Conservation (phyloP, 371 early-diverging fungal species). For the Mortierella sp. region DNA sequence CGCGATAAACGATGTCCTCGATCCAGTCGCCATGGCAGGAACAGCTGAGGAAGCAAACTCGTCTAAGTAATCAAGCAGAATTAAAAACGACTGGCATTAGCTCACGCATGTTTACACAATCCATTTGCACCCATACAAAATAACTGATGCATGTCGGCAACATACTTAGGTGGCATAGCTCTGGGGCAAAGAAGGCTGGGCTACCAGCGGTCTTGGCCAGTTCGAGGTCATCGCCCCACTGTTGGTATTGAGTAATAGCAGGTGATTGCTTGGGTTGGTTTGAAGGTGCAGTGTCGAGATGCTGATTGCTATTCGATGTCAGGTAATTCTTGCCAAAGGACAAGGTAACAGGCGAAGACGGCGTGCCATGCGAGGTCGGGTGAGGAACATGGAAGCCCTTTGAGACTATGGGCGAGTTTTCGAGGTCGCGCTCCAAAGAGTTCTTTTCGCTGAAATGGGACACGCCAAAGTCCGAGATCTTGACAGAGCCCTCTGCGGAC, state of each 20-base stretch:
- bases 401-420: conserved; percentile 16
- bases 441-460: conserved; percentile 75
- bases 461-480: conserved; percentile 97
- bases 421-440: conserved; percentile 35
- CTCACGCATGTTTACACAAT: too few relatives aligned
- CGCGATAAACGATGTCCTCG: too few relatives aligned
- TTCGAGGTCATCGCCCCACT: conserved; percentile 75
- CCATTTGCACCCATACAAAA: too few relatives aligned
- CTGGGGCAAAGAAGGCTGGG: conserved; percentile 98
- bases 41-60: too few relatives aligned
- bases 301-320: not conserved
- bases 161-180: conserved; percentile 86
- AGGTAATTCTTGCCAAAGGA: conserved; percentile 3
- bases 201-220: conserved; percentile 96
- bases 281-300: not conserved
- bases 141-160: too few relatives aligned
- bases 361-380: not conserved
- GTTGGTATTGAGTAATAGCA: conserved; percentile 43
- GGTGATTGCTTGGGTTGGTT: conserved; percentile 30
- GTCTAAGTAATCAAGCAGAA: too few relatives aligned
- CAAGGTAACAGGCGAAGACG: conserved; percentile 13
- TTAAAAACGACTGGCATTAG: too few relatives aligned
- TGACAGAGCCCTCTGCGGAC: conserved; percentile 81
- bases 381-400: conserved; percentile 17
- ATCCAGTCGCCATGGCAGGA: too few relatives aligned